Conservation (phyloP, 176 grass and related monocot species). For the Bolboschoenus planiculmis region DNA sequence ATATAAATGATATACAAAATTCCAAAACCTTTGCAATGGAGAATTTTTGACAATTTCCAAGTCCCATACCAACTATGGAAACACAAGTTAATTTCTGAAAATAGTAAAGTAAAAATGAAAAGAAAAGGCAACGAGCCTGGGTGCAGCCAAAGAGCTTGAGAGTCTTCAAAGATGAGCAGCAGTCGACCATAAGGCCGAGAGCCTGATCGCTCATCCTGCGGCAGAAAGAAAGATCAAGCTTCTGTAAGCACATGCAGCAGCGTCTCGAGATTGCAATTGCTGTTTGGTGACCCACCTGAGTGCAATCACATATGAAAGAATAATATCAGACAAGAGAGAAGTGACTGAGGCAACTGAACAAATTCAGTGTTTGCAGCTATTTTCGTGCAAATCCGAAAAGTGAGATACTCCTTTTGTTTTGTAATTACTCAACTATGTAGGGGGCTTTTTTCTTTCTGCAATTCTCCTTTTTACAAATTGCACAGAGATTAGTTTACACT, state of each 20-base stretch:
- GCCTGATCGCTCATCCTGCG: conserved; percentile 71
- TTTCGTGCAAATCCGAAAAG: neutral
- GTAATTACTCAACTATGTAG: neutral
- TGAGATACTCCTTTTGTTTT: neutral
- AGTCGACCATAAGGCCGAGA: conserved; percentile 72
- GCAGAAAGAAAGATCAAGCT: conserved; percentile 91
- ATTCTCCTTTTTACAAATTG: neutral
- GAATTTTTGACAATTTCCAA: neutral
- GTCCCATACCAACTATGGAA: neutral
- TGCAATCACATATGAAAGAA: neutral
- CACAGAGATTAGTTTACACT: neutral
- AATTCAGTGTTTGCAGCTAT: neutral
- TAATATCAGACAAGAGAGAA: neutral
- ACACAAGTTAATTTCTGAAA: neutral
- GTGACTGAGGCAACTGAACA: neutral
- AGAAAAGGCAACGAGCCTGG: conserved; percentile 33
- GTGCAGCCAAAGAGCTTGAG: conserved; percentile 97
- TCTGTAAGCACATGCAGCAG: conserved; percentile 45
- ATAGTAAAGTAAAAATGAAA: neutral
- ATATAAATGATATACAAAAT: neutral
- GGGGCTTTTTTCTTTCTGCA: neutral
- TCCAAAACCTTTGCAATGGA: neutral
- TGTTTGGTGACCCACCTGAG: conserved; percentile 70
- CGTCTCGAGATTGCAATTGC: conserved; percentile 59
- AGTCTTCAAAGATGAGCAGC: conserved; percentile 51